These are phyloP conservation scores for Mycena sanguinolenta DNA, from an alignment of 768 basidiomycete species.

Conservation along the genomic window DNA sequence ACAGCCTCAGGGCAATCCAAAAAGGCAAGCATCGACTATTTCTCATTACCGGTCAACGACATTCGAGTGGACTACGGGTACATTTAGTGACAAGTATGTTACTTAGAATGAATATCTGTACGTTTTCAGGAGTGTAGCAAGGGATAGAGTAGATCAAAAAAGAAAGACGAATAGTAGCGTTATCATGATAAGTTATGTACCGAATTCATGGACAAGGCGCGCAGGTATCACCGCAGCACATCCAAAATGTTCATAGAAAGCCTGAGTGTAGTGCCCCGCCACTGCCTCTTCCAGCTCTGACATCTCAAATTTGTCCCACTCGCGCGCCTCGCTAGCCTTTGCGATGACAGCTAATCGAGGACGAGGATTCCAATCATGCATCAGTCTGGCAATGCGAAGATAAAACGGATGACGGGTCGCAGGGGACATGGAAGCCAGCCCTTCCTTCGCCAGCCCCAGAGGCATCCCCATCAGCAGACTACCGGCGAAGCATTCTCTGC, in stretches of 20 bases:
- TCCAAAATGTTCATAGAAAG: constrained; percentile 5
- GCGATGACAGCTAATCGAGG: background rate
- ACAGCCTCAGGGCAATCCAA: too few species aligned
- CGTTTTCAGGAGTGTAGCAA: too few species aligned
- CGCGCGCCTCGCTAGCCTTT: too few species aligned
- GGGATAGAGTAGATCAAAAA: too few species aligned
- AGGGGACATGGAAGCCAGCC: background rate
- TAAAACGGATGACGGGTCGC: background rate
- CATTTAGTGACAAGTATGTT: too few species aligned
- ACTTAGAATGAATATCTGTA: too few species aligned
- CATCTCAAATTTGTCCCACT: background rate
- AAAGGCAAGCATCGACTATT: too few species aligned
- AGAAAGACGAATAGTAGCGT: too few species aligned
- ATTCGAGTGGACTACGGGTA: too few species aligned
- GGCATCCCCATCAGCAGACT: background rate
- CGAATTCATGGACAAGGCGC: too few species aligned
- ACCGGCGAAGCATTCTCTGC: constrained; percentile 13
- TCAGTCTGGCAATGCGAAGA: background rate
- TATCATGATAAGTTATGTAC: too few species aligned
- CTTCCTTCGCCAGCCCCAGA: background rate
- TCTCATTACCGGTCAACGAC: too few species aligned
- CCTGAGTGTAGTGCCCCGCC: constrained; percentile 1
- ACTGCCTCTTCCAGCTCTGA: background rate
- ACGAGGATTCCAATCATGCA: constrained; percentile 9
- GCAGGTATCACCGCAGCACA: constrained; percentile 2